These are phyloP conservation scores for Cadophora malorum DNA, from an alignment of 2,329 filamentous ascomycete genomes.

Conservation along the genomic window DNA sequence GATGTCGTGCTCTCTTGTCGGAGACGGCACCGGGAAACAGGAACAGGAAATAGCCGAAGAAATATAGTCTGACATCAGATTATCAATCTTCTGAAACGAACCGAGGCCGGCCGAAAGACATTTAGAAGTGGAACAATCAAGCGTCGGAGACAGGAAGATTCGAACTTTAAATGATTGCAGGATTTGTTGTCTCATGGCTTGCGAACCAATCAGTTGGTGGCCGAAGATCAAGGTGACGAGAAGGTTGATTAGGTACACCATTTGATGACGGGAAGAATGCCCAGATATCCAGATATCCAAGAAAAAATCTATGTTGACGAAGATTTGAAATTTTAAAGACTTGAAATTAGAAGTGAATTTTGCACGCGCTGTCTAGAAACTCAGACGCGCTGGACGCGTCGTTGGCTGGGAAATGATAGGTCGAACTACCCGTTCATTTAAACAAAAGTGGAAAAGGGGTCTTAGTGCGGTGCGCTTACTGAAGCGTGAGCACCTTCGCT, in stretches of 20 bases:
- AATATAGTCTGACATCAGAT: slow-evolving; percentile 9
- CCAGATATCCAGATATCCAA: too few relatives aligned
- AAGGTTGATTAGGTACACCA: too few relatives aligned
- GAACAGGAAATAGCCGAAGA: not conserved
- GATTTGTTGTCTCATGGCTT: not conserved
- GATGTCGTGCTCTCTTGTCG: slow-evolving; percentile 6
- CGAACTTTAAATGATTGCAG: not conserved
- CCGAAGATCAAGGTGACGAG: not conserved
- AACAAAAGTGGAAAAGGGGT: slow-evolving; percentile 2
- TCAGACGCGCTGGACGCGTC: slow-evolving; percentile 9
- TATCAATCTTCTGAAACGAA: slow-evolving; percentile 4
- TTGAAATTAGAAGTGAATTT: not conserved
- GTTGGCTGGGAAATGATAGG: slow-evolving; percentile 8
- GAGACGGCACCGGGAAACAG: not conserved
- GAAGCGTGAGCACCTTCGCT: slow-evolving; percentile 7
- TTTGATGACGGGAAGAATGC: too few relatives aligned
- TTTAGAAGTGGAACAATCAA: not conserved
- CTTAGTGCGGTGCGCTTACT: not conserved
- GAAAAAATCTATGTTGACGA: too few relatives aligned
- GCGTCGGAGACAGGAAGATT: not conserved
- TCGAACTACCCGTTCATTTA: slow-evolving; percentile 1
- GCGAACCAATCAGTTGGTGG: not conserved
- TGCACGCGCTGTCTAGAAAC: not conserved
- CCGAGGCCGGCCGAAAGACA: not conserved
- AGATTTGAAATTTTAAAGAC: not conserved